A percentile compares a stretch with the other conserved stretches of the same genome.
phyloP scores from a whole-genome alignment of 73 alveolate species.

The Paramecium octaurelia region DNA sequence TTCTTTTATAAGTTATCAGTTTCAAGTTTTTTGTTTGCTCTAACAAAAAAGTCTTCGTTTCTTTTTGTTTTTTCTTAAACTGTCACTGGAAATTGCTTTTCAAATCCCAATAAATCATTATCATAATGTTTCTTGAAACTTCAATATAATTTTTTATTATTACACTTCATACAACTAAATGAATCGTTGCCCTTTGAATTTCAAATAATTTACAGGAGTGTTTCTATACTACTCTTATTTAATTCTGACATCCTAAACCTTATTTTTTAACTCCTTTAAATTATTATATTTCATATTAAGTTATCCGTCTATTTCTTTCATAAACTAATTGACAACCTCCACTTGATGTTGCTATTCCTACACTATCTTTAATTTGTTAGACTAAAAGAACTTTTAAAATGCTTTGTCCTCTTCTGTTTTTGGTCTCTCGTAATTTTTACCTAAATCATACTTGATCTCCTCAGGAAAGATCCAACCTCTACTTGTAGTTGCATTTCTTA shows the following conservation, averaged over 20 bases:
- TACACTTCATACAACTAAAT: background rate
- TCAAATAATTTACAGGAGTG: background rate
- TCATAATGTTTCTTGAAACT: background rate
- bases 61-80: background rate
- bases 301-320: background rate
- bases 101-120: slow-evolving; percentile 15
- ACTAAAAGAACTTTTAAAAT: background rate
- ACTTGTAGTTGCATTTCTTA: background rate
- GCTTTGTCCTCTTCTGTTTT: background rate
- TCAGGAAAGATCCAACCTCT: slow-evolving; percentile 36
- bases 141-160: background rate
- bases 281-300: background rate
- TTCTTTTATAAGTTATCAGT: background rate
- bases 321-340: background rate
- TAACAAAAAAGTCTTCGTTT: slow-evolving; percentile 13
- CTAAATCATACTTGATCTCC: background rate
- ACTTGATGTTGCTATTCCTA: background rate
- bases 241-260: background rate
- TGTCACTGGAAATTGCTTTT: background rate
- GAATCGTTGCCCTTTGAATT: background rate
- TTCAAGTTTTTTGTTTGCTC: slow-evolving; percentile 18
- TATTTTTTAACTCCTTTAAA: background rate
- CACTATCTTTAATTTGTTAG: background rate
- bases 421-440: slow-evolving; percentile 20
- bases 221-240: background rate